phyloP scores from a whole-genome alignment of 2,329 filamentous ascomycete genomes.

The Diaporthe sp. region DNA sequence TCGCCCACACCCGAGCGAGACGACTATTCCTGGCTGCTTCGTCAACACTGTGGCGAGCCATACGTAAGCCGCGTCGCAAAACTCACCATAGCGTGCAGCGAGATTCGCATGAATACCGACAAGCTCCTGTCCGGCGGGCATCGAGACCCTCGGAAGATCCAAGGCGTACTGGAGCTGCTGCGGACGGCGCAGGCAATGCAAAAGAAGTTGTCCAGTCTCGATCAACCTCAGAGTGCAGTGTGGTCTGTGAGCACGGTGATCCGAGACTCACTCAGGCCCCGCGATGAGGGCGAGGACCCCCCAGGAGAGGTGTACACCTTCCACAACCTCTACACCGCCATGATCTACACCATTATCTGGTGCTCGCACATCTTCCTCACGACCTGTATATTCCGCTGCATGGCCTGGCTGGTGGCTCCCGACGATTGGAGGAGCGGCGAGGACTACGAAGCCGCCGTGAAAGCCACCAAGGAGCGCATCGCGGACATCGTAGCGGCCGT shows the following conservation, averaged over 20 bases:
- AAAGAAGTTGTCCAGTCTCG: conserved; percentile 26
- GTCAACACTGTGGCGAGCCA: conserved; percentile 42
- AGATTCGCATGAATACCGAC: conserved; percentile 53
- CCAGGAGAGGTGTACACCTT: conserved; percentile 44
- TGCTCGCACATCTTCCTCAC: conserved; percentile 45
- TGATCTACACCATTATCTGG: conserved; percentile 45
- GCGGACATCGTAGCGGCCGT: conserved; percentile 43
- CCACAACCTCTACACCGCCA: conserved; percentile 42
- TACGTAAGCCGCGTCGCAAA: conserved; percentile 42
- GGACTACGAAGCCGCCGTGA: conserved; percentile 42
- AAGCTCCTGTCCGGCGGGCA: conserved; percentile 83
- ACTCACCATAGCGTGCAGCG: conserved; percentile 44
- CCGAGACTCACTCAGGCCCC: not conserved
- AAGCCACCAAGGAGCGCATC: conserved; percentile 41
- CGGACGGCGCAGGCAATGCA: conserved; percentile 32
- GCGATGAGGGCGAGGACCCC: conserved; percentile 34
- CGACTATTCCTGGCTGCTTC: conserved; percentile 45
- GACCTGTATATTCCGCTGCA: conserved; percentile 44
- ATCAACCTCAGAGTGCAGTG: conserved; percentile 24
- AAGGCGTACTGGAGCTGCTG: conserved; percentile 22
- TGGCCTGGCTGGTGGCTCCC: conserved; percentile 44
- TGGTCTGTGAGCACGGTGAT: conserved; percentile 27
- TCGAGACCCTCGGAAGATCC: conserved; percentile 29
- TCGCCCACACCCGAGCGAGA: conserved; percentile 42
- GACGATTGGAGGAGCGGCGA: conserved; percentile 43